These are phyloP conservation scores for Tetracladium marchalianum DNA, from an alignment of 495 filamentous ascomycete species.

Conservation along the genomic window DNA sequence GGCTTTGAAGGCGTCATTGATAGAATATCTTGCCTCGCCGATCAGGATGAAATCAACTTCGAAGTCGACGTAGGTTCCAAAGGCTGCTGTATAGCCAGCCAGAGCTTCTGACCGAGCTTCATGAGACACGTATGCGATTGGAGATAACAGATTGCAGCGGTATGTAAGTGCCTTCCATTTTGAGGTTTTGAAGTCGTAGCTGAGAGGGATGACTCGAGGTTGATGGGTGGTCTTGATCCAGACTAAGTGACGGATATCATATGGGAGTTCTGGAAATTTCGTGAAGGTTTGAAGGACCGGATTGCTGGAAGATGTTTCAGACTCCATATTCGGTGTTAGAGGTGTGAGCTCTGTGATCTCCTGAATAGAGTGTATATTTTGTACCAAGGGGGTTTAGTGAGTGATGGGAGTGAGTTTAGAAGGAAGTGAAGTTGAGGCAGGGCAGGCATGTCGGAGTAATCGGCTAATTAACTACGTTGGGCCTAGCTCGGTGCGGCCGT, in stretches of 20 bases:
- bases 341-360: background rate
- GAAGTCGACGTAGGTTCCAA: constrained; percentile 5
- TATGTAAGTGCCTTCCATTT: constrained; percentile 6
- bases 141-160: constrained; percentile 2
- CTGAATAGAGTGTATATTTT: background rate
- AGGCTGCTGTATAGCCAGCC: background rate
- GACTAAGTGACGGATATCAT: constrained; percentile 1
- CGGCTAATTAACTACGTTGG: too few relatives aligned
- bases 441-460: too few relatives aligned
- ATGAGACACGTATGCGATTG: background rate
- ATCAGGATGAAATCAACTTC: constrained; percentile 6
- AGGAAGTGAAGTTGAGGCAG: too few relatives aligned
- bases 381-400: too few relatives aligned
- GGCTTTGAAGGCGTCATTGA: background rate
- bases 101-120: constrained; percentile 6
- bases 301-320: background rate
- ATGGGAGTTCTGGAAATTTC: background rate
- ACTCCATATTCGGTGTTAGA: background rate
- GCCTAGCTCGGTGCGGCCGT: too few relatives aligned
- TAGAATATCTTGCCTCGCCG: constrained; percentile 5
- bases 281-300: background rate
- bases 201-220: constrained; percentile 4
- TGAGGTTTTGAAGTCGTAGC: background rate
- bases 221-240: background rate
- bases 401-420: too few relatives aligned